phyloP scores from a whole-genome alignment of 2,329 filamentous ascomycete species.

The Colletotrichum shisoi region DNA sequence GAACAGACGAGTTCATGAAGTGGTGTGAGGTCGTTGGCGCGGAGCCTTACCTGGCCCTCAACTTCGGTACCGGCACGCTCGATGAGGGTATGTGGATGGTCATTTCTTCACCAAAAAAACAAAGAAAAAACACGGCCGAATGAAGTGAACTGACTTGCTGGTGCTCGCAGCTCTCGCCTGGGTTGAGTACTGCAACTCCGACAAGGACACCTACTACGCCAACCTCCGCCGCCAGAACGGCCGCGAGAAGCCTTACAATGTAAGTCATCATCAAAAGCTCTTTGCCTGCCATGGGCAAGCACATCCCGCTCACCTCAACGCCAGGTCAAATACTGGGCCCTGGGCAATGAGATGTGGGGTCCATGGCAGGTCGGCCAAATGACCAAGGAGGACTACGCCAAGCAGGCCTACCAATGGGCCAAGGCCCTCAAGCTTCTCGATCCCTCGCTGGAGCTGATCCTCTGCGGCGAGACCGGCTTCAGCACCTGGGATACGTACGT shows the following conservation, averaged over 20 bases:
- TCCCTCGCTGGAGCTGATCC: constrained; percentile 72
- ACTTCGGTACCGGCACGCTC: constrained; percentile 77
- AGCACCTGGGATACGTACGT: constrained; percentile 77
- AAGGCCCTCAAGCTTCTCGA: constrained; percentile 77
- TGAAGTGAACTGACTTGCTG: background rate
- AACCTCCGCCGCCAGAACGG: constrained; percentile 81
- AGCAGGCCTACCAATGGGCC: constrained; percentile 74
- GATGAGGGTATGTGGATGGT: constrained; percentile 46
- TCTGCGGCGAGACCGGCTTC: constrained; percentile 76
- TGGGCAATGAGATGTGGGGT: constrained; percentile 78
- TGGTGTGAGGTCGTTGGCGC: constrained; percentile 78
- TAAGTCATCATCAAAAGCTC: constrained; percentile 16
- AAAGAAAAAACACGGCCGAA: background rate
- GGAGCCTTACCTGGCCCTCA: constrained; percentile 81
- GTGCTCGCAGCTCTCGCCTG: constrained; percentile 66
- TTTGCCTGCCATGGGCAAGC: background rate
- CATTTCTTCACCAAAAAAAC: background rate
- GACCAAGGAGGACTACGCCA: constrained; percentile 74
- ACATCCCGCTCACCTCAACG: constrained; percentile 9
- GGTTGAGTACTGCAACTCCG: constrained; percentile 87
- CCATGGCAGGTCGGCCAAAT: constrained; percentile 73
- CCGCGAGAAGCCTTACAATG: constrained; percentile 76
- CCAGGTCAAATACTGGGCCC: constrained; percentile 80
- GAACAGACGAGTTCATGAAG: constrained; percentile 85
- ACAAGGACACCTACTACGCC: constrained; percentile 80